These are phyloP conservation scores for Zychaea mexicana DNA, from an alignment of 371 early-diverging fungal genomes.

Conservation along the genomic window DNA sequence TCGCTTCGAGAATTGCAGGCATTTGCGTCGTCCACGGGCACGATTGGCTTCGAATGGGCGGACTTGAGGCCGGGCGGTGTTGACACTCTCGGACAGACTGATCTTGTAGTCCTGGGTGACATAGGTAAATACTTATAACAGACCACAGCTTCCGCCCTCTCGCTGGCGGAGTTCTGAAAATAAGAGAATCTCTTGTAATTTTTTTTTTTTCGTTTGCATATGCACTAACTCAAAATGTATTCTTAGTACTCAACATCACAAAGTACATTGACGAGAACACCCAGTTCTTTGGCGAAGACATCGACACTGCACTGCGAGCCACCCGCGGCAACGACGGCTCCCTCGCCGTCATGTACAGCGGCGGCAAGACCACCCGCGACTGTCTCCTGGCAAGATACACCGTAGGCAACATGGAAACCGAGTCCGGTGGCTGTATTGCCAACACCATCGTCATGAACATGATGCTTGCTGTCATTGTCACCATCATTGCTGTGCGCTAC, in stretches of 20 bases:
- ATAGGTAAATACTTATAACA: slow-evolving; percentile 34
- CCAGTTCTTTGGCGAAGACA: slow-evolving; percentile 29
- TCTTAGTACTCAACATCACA: slow-evolving; percentile 41
- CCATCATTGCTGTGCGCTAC: slow-evolving; percentile 53
- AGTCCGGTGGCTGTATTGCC: slow-evolving; percentile 60
- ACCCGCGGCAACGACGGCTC: slow-evolving; percentile 50
- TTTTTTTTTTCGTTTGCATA: neutral
- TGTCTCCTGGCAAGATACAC: slow-evolving; percentile 49
- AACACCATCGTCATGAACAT: slow-evolving; percentile 49
- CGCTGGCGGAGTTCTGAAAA: neutral
- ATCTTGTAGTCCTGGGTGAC: slow-evolving; percentile 51
- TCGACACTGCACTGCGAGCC: slow-evolving; percentile 27
- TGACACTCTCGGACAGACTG: slow-evolving; percentile 22
- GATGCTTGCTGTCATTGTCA: slow-evolving; percentile 49
- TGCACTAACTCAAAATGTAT: neutral
- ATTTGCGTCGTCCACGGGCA: slow-evolving; percentile 15
- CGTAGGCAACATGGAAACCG: slow-evolving; percentile 53
- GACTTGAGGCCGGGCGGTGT: slow-evolving; percentile 31
- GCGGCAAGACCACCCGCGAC: slow-evolving; percentile 34
- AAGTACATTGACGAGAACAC: slow-evolving; percentile 15
- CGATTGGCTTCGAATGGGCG: slow-evolving; percentile 44
- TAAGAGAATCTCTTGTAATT: neutral
- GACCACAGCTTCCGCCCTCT: too few species aligned
- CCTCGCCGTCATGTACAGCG: slow-evolving; percentile 37
- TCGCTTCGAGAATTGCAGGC: slow-evolving; percentile 31